Evolutionary conservation across 192 early-diverging fungal genomes (phyloP), one percentile per base, ranked within the genome.

Genomic region (Lunasporangiospora selenospora): DNA sequence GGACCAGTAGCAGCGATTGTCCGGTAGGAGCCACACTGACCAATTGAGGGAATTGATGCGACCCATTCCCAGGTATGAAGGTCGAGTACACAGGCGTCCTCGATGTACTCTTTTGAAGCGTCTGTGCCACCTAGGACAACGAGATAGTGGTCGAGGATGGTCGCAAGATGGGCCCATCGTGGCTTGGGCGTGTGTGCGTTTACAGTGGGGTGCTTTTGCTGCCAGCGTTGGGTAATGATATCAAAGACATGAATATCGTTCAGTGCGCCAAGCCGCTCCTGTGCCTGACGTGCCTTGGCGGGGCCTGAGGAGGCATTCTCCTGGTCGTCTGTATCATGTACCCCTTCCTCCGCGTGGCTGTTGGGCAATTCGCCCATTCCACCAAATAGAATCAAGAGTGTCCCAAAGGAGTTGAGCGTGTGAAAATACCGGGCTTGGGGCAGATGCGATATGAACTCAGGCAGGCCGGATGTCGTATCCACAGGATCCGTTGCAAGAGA

Each of bases 61-160:
- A 58, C 56, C 56, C 56, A 58, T 24, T 58, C 56, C 56, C 56
- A 58, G 19, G 42, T 45, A 30, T 58, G 41, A 18, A 58, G 32
- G 56, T 58, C 56, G 0, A 58, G 44, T 5, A 58, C 56, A 36
- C 56, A 58, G 34, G 56, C 56, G 26, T 58, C 56, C 34, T 58
- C 56, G 24, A 58, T 33, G 47, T 58, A 58, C 7, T 23, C 42
- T n/a, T 58, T 58, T 15, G 24, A 26, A 1, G 56, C 47, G 12
- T 58, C 56, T 4, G 56, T 58, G 2, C 56, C 56, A 26, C 56
- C 56, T 18, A 58, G 45, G 31, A 58, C 44, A 13, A 58, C 44
- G 26, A 58, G 56, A 32, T 46, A 58, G 34, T 58, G 56, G 21
- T 58, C 56, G 32, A 58, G 27, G 33, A 58, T 19, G 21, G 56